These are phyloP conservation scores for Parachaetomium inaequale DNA, from an alignment of 495 filamentous ascomycete species.

Conservation along the genomic window DNA sequence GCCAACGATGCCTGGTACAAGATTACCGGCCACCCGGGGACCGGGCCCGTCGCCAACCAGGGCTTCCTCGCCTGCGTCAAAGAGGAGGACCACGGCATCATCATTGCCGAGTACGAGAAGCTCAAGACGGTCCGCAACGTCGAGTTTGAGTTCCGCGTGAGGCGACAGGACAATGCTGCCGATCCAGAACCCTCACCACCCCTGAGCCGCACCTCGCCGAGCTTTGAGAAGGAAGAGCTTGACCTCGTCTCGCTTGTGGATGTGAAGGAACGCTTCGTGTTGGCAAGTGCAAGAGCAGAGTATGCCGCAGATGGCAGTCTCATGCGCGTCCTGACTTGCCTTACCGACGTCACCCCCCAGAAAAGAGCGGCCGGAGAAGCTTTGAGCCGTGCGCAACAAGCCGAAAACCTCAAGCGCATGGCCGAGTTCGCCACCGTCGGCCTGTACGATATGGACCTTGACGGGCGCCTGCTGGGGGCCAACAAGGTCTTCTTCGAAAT, in stretches of 20 bases:
- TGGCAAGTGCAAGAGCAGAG: conserved; percentile 43
- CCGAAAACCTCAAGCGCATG: conserved; percentile 48
- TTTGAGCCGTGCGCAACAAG: conserved; percentile 42
- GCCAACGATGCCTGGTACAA: conserved; percentile 62
- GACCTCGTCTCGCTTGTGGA: conserved; percentile 34
- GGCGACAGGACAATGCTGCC: conserved; percentile 20
- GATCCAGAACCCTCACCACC: conserved; percentile 23
- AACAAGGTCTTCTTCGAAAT: conserved; percentile 48
- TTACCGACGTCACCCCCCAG: conserved; percentile 46
- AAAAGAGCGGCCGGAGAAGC: conserved; percentile 42
- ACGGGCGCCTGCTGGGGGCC: conserved; percentile 40
- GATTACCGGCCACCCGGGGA: conserved; percentile 33
- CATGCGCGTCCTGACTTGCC: conserved; percentile 41
- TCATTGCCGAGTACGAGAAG: conserved; percentile 35
- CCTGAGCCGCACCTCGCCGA: conserved; percentile 37
- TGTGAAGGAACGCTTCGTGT: conserved; percentile 35
- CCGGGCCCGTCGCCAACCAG: conserved; percentile 27
- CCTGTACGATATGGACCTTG: conserved; percentile 47
- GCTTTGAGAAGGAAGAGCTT: conserved; percentile 41
- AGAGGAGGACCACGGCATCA: conserved; percentile 37
- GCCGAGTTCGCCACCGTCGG: conserved; percentile 46
- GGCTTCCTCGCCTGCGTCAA: conserved; percentile 40
- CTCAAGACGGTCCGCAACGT: conserved; percentile 33
- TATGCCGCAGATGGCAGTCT: conserved; percentile 35
- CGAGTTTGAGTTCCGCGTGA: conserved; percentile 43